Base-by-base conservation (phyloP, 2,329 filamentous ascomycete genomes). In the Monosporascus cannonballus region DNA sequence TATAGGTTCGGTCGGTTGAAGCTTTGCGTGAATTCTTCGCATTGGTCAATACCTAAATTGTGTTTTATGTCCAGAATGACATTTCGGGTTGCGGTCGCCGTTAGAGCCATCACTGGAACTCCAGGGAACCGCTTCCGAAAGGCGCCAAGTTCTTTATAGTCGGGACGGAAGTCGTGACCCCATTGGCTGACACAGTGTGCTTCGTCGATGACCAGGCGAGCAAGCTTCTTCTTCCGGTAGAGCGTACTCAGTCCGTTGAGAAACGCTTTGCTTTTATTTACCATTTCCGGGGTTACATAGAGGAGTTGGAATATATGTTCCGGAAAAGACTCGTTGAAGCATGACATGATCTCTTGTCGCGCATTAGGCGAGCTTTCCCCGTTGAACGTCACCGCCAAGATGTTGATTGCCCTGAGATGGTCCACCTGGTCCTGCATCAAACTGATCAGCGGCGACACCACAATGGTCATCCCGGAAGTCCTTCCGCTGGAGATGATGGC, bases 141-240 rank as follows among this genome's bases (percentile, higher is more conserved):
- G 54, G 84, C 79, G 27, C 92, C 90, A 4, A 99, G 76, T 30
- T 82, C 81, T 69, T 96, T 96, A 74, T 99, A 99, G 67, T 97
- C 93, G 1, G 92, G 93, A 46, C 95, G 84, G 67, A 99, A 99
- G 69, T 99, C 94, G 62, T 99, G 94, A 1, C 94, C 94, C 94
- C 94, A 99, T 75, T 99, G 92, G 69, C 94, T 97, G 25, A 99
- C 93, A 69, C 94, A 99, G 69, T 99, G 94, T n/a, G 94, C 94
- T 72, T 99, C 95, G 61, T 99, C 94, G 57, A 99, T 96, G 50
- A 99, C 94, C 48, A 99, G 83, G 25, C 94, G 84, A 17, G 95
- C 93, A 50, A 99, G 82, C 61, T 86, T 89, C 3, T 79, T 75
- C 49, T 83, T 83, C 15, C 71, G 70, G 67, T 96, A 80, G n/a